A percentile compares a stretch with the other conserved stretches of the same genome.
phyloP scores from a whole-genome alignment of 371 early-diverging fungal species.

The Syncephalis fuscata region DNA sequence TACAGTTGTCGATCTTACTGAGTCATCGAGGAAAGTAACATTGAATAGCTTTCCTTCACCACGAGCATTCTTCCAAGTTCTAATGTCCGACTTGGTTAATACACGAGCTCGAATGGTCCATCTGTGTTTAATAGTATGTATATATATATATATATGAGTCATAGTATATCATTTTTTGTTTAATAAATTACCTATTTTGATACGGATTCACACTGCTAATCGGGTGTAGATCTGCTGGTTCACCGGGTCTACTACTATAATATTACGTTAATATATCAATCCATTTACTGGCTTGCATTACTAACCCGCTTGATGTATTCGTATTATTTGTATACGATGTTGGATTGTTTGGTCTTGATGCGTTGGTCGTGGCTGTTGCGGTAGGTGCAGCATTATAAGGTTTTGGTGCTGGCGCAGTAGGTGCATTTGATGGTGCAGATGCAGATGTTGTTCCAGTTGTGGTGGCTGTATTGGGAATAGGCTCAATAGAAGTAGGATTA shows the following conservation, averaged over 20 bases:
- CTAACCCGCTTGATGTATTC: no score
- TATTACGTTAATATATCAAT: no score
- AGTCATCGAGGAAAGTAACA: constrained; percentile 71
- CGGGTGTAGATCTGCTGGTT: constrained; percentile 15
- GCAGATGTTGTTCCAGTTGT: no score
- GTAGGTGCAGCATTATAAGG: constrained; percentile 1
- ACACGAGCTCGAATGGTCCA: constrained; percentile 90
- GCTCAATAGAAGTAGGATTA: constrained; percentile 1
- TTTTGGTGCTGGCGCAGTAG: neutral
- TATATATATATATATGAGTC: constrained; percentile 3
- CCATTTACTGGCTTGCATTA: no score
- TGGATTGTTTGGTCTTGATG: constrained; percentile 1
- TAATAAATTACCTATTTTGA: constrained; percentile 33
- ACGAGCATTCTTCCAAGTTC: constrained; percentile 55
- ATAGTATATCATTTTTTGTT: neutral
- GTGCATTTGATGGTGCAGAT: no score
- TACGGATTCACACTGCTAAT: constrained; percentile 41
- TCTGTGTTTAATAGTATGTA: constrained; percentile 21
- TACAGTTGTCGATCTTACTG: constrained; percentile 18
- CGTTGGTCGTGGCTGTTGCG: neutral
- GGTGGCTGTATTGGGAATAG: neutral
- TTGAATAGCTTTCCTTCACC: constrained; percentile 84
- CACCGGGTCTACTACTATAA: constrained; percentile 4
- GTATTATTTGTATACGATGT: no score
- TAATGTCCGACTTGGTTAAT: constrained; percentile 66